These are phyloP conservation scores for Graphilbum fragrans DNA, from an alignment of 2,329 filamentous ascomycete genomes.

Conservation along the genomic window DNA sequence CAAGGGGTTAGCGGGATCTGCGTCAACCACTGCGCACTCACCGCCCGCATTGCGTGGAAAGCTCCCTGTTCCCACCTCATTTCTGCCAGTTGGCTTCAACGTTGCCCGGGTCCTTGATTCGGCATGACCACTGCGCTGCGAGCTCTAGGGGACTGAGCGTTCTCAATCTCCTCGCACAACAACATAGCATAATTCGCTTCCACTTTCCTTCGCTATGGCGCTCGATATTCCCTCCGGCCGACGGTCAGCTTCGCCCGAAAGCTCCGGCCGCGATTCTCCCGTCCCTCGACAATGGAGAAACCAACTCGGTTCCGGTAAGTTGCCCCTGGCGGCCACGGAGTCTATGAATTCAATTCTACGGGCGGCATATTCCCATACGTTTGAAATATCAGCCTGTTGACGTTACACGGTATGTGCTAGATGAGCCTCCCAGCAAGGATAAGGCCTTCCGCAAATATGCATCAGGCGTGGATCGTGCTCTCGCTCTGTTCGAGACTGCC, in stretches of 20 bases:
- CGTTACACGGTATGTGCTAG: conserved; percentile 17
- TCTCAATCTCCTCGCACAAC: neutral
- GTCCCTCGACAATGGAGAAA: conserved; percentile 65
- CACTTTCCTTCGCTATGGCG: conserved; percentile 33
- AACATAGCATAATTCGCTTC: conserved; percentile 12
- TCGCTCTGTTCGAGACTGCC: conserved; percentile 82
- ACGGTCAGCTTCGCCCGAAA: conserved; percentile 61
- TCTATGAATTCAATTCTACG: too few species aligned
- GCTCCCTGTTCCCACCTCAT: neutral
- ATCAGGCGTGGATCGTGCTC: conserved; percentile 70
- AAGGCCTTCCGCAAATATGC: conserved; percentile 80
- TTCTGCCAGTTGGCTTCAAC: conserved; percentile 6
- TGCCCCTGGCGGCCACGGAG: too few species aligned
- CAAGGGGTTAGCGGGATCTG: neutral
- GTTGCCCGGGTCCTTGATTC: neutral
- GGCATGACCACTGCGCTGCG: neutral
- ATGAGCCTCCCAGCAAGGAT: conserved; percentile 46
- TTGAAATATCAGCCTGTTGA: too few species aligned
- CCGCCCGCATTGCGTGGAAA: neutral
- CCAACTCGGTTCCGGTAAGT: conserved; percentile 59
- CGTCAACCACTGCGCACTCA: neutral
- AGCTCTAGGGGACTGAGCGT: neutral
- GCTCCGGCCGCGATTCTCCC: conserved; percentile 71
- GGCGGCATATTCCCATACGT: too few species aligned
- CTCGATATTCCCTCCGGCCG: conserved; percentile 46